Percentiles rank a stretch among this genome's conserved stretches.
Conservation (phyloP, 2,329 filamentous ascomycete species). For the Sclerotinia borealis region DNA sequence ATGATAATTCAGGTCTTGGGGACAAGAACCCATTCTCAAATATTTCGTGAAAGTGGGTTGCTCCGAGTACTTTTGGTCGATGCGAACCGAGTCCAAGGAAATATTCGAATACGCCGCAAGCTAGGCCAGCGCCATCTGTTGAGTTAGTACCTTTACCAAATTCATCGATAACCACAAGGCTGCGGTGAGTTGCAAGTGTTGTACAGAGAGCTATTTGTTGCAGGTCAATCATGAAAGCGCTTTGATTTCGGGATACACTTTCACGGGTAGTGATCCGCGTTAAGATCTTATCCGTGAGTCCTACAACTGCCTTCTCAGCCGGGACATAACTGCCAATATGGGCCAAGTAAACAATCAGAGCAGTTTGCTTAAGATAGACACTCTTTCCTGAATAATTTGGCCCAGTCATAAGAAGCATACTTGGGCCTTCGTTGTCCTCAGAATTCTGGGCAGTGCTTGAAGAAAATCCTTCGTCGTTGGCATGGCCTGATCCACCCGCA, state of each 20-base stretch:
- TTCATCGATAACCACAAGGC: slow-evolving; percentile 85
- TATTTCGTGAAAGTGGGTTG: slow-evolving; percentile 65
- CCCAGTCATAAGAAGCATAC: slow-evolving; percentile 76
- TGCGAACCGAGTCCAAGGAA: slow-evolving; percentile 43
- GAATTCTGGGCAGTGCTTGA: background rate
- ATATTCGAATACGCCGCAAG: slow-evolving; percentile 52
- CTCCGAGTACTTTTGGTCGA: slow-evolving; percentile 52
- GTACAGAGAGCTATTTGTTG: slow-evolving; percentile 78
- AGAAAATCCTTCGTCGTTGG: slow-evolving; percentile 13
- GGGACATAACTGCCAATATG: slow-evolving; percentile 93
- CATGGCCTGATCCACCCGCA: slow-evolving; percentile 47
- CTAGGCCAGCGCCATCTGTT: slow-evolving; percentile 52
- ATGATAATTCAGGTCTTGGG: slow-evolving; percentile 44
- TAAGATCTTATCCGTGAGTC: slow-evolving; percentile 86
- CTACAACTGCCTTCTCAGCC: slow-evolving; percentile 67
- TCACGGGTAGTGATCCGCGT: slow-evolving; percentile 75
- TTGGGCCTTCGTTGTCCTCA: slow-evolving; percentile 40
- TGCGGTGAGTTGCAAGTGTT: slow-evolving; percentile 66
- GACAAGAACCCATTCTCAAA: slow-evolving; percentile 58
- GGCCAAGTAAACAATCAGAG: slow-evolving; percentile 84
- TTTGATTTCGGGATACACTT: slow-evolving; percentile 52
- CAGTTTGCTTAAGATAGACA: slow-evolving; percentile 88
- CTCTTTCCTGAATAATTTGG: slow-evolving; percentile 98
- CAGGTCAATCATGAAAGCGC: slow-evolving; percentile 69
- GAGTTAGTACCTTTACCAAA: slow-evolving; percentile 65